These are phyloP conservation scores for Danielia oregonensis DNA, from an alignment of 805 yeast genomes.

Conservation along the genomic window DNA sequence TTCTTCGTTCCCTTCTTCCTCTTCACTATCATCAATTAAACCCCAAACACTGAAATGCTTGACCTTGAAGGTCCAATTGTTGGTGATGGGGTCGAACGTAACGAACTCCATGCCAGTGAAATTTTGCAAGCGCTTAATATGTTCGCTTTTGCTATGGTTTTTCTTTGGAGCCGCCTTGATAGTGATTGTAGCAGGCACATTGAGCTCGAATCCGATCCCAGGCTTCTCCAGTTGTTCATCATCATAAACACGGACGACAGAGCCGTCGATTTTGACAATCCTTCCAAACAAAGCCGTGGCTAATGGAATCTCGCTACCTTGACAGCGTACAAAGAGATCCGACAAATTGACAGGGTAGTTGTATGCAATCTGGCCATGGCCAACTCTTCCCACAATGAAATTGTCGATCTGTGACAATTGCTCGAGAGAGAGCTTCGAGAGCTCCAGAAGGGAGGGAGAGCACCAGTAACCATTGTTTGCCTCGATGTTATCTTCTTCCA, in stretches of 20 bases:
- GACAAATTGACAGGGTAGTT: constrained; percentile 66
- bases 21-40: constrained; percentile 54
- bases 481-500: background rate
- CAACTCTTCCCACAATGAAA: constrained; percentile 65
- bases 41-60: constrained; percentile 97
- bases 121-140: constrained; percentile 48
- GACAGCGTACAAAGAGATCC: constrained; percentile 41
- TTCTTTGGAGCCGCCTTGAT: constrained; percentile 56
- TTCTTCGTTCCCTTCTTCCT: constrained; percentile 34
- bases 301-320: constrained; percentile 30
- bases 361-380: constrained; percentile 66
- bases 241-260: constrained; percentile 61
- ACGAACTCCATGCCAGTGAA: constrained; percentile 72
- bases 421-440: constrained; percentile 40
- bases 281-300: constrained; percentile 38
- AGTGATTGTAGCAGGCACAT: constrained; percentile 73
- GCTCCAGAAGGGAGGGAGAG: constrained; percentile 55
- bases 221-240: constrained; percentile 48
- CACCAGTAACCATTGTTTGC: constrained; percentile 60
- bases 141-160: constrained; percentile 40
- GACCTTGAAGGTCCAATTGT: constrained; percentile 76
- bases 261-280: constrained; percentile 39
- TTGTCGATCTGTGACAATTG: constrained; percentile 55
- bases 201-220: constrained; percentile 62
- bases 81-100: constrained; percentile 71